Evolutionary conservation across 169 alveolate genomes (phyloP).

Genomic region (Plasmodium adleri): DNA sequence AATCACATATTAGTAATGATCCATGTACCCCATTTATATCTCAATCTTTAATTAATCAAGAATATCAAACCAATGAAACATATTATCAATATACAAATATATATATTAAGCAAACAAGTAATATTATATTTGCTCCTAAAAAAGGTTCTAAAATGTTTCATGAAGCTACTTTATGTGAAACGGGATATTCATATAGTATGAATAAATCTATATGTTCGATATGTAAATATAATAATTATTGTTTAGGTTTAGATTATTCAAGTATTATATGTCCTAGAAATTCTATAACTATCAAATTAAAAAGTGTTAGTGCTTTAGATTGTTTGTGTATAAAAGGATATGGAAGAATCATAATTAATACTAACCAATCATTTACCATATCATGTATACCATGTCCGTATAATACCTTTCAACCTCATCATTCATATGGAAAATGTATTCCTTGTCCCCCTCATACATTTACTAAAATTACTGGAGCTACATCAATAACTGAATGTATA

Average conservation of each 20-base stretch:
- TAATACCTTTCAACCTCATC: slow-evolving; percentile 81
- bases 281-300: slow-evolving; percentile 37
- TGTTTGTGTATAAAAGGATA: slow-evolving; percentile 83
- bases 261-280: slow-evolving; percentile 32
- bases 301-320: slow-evolving; percentile 73
- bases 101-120: slow-evolving; percentile 25
- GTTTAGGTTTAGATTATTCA: slow-evolving; percentile 32
- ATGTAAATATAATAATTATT: slow-evolving; percentile 40
- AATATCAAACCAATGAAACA: slow-evolving; percentile 40
- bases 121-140: slow-evolving; percentile 30
- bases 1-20: slow-evolving; percentile 25
- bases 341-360: slow-evolving; percentile 76
- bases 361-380: slow-evolving; percentile 70
- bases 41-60: slow-evolving; percentile 26
- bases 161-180: slow-evolving; percentile 52
- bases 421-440: slow-evolving; percentile 78
- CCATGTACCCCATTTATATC: slow-evolving; percentile 22
- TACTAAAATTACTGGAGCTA: slow-evolving; percentile 75
- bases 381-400: slow-evolving; percentile 81
- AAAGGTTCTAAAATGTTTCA: slow-evolving; percentile 28
- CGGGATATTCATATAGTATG: slow-evolving; percentile 59
- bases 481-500: slow-evolving; percentile 78
- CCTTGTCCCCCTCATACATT: slow-evolving; percentile 85
- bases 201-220: slow-evolving; percentile 52
- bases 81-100: slow-evolving; percentile 22